Percentiles rank a stretch among this genome's conserved stretches.
These are phyloP conservation scores for Boletus fagicola DNA, from an alignment of 768 basidiomycete genomes.

Conservation along the genomic window DNA sequence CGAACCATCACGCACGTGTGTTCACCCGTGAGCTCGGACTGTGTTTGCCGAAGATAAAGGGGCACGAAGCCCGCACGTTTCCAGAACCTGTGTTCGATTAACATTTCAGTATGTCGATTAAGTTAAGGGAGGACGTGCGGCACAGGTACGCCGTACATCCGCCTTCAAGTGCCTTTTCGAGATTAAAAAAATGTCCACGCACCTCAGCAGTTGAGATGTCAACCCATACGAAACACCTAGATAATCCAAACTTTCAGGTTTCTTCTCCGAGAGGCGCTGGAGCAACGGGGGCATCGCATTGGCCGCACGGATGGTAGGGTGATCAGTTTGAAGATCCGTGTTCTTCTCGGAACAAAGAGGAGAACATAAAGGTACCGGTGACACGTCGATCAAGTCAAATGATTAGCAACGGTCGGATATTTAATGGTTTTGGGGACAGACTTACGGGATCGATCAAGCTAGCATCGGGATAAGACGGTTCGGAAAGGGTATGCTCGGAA, in stretches of 20 bases:
- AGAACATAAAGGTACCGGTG: not conserved
- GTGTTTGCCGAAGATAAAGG: constrained; percentile 88
- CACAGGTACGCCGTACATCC: not conserved
- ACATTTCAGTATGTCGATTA: not conserved
- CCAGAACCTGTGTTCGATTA: constrained; percentile 70
- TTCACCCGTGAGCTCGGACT: constrained; percentile 94
- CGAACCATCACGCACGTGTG: constrained; percentile 95
- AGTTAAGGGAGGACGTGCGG: not conserved
- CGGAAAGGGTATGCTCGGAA: constrained; percentile 55
- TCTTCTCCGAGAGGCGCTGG: constrained; percentile 84
- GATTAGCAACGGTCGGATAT: not conserved
- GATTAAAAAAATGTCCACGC: constrained; percentile 11
- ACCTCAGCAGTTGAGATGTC: constrained; percentile 81
- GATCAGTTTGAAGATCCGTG: constrained; percentile 71
- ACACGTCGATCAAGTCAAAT: not conserved
- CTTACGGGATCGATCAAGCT: constrained; percentile 48
- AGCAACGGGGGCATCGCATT: constrained; percentile 89
- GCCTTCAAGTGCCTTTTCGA: no score
- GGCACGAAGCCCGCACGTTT: constrained; percentile 91
- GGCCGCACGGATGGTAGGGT: constrained; percentile 66
- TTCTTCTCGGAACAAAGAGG: constrained; percentile 31
- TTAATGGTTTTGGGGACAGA: not conserved
- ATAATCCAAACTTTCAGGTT: constrained; percentile 89
- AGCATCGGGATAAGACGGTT: constrained; percentile 61
- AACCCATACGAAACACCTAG: constrained; percentile 96